A percentile compares a stretch with the other conserved stretches of the same genome.
Evolutionary conservation across 805 yeast genomes (phyloP).

Genomic region (Debaryomyces maramus): DNA sequence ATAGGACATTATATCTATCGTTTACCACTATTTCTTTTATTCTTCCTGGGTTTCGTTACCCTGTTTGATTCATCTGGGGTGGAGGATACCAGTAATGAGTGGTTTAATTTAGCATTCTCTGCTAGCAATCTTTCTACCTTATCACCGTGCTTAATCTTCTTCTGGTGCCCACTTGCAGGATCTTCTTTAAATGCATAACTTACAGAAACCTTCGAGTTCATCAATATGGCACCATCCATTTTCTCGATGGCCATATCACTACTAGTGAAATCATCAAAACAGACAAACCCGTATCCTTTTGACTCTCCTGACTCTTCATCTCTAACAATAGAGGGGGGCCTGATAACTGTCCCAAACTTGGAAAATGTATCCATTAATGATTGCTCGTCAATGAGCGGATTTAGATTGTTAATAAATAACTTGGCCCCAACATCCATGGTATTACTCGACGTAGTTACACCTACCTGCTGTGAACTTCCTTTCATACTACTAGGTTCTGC

Average conservation of each 20-base stretch:
- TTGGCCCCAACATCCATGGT: slow-evolving; percentile 51
- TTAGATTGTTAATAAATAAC: slow-evolving; percentile 59
- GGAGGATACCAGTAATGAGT: slow-evolving; percentile 8
- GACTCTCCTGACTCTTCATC: slow-evolving; percentile 48
- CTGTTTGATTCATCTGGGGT: neutral
- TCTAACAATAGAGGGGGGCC: slow-evolving; percentile 50
- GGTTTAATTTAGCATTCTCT: slow-evolving; percentile 53
- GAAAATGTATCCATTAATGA: slow-evolving; percentile 58
- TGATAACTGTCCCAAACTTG: slow-evolving; percentile 63
- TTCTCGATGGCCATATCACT: slow-evolving; percentile 71
- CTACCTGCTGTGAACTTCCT: slow-evolving; percentile 9
- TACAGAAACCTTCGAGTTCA: slow-evolving; percentile 62
- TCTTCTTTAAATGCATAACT: slow-evolving; percentile 73
- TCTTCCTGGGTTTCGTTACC: slow-evolving; percentile 1
- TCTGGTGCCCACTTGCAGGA: slow-evolving; percentile 37
- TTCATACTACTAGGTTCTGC: slow-evolving; percentile 33
- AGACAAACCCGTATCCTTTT: slow-evolving; percentile 66
- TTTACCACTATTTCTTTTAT: neutral
- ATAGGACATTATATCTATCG: too few species aligned
- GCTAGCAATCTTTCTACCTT: slow-evolving; percentile 72
- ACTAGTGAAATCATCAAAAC: slow-evolving; percentile 60
- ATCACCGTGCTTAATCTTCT: slow-evolving; percentile 70
- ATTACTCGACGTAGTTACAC: slow-evolving; percentile 17
- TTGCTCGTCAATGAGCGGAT: slow-evolving; percentile 62
- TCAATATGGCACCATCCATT: slow-evolving; percentile 66